A percentile compares a stretch with the other conserved stretches of the same genome.
phyloP scores from a whole-genome alignment of 2,329 filamentous ascomycete genomes.

The Fusarium aywerte region DNA sequence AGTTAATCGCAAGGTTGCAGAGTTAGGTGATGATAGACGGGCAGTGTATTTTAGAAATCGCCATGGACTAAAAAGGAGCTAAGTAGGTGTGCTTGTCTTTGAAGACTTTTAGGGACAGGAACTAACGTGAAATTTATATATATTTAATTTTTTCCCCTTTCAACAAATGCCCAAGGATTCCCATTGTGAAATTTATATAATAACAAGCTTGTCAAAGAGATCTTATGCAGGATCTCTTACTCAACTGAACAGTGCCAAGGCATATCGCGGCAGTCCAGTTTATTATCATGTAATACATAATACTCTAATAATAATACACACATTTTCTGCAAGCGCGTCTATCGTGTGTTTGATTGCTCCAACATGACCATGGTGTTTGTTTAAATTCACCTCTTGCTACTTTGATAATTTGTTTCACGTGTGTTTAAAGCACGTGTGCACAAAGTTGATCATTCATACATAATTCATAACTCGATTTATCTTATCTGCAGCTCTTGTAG shows the following conservation, averaged over 20 bases:
- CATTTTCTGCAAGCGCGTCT: neutral
- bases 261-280: neutral
- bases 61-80: slow-evolving; percentile 22
- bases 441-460: slow-evolving; percentile 5
- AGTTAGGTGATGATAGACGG: neutral
- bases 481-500: neutral
- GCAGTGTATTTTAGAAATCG: slow-evolving; percentile 26
- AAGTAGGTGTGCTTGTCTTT: neutral
- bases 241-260: neutral
- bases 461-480: slow-evolving; percentile 5
- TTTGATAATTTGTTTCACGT: too few relatives aligned
- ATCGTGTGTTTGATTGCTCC: neutral
- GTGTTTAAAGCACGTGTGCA: neutral
- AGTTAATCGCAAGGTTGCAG: slow-evolving; percentile 26
- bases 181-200: neutral
- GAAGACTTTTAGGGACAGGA: neutral
- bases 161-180: too few relatives aligned
- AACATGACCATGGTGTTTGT: neutral
- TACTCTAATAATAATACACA: neutral
- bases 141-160: too few relatives aligned
- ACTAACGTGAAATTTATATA: neutral
- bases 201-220: neutral
- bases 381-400: neutral
- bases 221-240: neutral
- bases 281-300: neutral